Conservation (phyloP, 1,284 basidiomycete species). For the Ustilago hordei region DNA sequence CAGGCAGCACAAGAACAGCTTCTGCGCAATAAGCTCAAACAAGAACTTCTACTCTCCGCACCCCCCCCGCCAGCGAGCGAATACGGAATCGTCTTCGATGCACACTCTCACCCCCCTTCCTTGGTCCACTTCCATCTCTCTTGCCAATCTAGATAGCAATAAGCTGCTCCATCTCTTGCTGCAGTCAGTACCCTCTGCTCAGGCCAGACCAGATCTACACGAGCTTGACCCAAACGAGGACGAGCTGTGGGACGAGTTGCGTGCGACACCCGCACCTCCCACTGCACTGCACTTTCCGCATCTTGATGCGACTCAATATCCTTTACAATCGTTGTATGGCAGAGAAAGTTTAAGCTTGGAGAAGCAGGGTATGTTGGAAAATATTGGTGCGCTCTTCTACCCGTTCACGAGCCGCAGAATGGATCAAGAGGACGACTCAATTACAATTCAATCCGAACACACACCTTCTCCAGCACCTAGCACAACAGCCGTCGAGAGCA, state of each 20-base stretch:
- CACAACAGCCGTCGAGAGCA: background rate
- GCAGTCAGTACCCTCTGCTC: conserved; percentile 19
- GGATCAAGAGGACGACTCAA: background rate
- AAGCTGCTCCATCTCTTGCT: conserved; percentile 19
- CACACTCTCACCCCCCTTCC: background rate
- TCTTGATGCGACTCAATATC: background rate
- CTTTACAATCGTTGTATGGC: no score
- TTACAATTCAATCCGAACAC: background rate
- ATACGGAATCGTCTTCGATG: conserved; percentile 1
- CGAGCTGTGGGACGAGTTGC: conserved; percentile 11
- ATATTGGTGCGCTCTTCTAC: background rate
- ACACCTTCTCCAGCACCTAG: background rate
- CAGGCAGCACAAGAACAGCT: background rate
- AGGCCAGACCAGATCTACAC: conserved; percentile 7
- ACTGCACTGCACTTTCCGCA: background rate
- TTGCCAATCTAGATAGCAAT: conserved; percentile 9
- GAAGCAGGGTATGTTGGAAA: conserved; percentile 1
- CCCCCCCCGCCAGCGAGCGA: background rate
- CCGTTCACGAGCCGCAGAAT: conserved; percentile 9
- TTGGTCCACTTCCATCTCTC: background rate
- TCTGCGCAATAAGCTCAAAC: background rate
- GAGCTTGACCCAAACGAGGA: background rate
- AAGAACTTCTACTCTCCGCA: background rate
- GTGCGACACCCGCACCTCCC: background rate
- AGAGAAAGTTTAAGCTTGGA: no score